Evolutionary conservation across 2,329 filamentous ascomycete species (phyloP).

Genomic region (Pestalotiopsis sp.): DNA sequence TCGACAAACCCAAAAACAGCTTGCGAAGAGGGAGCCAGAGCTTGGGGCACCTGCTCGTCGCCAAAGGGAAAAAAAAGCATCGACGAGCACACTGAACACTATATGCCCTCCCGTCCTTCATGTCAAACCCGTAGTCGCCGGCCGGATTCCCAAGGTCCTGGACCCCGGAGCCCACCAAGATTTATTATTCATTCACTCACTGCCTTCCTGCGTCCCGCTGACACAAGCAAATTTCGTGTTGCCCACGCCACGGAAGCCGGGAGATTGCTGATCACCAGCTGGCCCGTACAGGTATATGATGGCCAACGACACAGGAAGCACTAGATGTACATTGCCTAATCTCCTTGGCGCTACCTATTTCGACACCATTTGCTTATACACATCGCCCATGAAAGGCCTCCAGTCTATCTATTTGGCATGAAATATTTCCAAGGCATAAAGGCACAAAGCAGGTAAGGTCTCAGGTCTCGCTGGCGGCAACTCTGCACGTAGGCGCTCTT

Average conservation of each 20-base stretch:
- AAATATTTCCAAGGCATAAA: not conserved
- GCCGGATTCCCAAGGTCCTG: not conserved
- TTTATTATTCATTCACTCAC: no score
- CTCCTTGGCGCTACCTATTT: not conserved
- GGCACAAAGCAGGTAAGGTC: not conserved
- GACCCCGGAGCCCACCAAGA: not conserved
- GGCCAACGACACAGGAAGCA: not conserved
- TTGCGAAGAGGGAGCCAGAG: not conserved
- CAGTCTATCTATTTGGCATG: not conserved
- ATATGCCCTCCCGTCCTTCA: constrained; percentile 1
- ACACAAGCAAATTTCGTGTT: not conserved
- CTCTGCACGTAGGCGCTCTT: not conserved
- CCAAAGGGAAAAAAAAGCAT: constrained; percentile 1
- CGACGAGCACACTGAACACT: not conserved
- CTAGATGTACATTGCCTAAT: constrained; percentile 3
- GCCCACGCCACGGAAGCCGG: not conserved
- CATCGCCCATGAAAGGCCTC: constrained; percentile 7
- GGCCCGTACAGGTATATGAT: not conserved
- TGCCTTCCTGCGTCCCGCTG: not conserved
- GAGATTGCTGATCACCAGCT: constrained; percentile 11
- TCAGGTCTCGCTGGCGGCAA: not conserved
- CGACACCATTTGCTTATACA: constrained; percentile 1
- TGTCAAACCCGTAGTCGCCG: not conserved
- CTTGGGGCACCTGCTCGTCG: constrained; percentile 9
- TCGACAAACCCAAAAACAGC: constrained; percentile 3